Evolutionary conservation across 2,329 filamentous ascomycete genomes (phyloP).

Genomic region (Botrytis medusae): DNA sequence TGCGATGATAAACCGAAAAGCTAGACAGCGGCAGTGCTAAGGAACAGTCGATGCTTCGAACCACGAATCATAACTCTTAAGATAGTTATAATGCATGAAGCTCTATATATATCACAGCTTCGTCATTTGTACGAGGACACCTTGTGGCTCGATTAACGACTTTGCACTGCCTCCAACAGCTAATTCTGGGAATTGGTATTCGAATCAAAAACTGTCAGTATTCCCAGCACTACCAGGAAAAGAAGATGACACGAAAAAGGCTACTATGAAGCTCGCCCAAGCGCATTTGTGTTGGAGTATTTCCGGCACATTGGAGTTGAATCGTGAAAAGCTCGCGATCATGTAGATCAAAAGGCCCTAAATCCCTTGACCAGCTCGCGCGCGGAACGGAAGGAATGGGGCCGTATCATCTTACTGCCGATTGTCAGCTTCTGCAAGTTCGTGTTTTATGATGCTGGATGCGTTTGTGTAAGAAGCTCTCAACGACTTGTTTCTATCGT

Average conservation of each 20-base stretch:
- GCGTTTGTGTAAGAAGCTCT: background rate
- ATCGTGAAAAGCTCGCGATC: conserved; percentile 2
- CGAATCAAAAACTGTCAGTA: background rate
- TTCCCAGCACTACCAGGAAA: conserved; percentile 7
- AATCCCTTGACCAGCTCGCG: background rate
- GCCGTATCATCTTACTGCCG: background rate
- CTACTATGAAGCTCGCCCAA: background rate
- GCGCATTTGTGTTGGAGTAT: background rate
- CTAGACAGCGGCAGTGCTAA: conserved; percentile 2
- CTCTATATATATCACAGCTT: conserved; percentile 20
- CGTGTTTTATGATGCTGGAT: conserved; percentile 10
- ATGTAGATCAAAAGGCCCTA: conserved; percentile 1
- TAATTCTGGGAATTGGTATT: background rate
- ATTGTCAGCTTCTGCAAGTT: conserved; percentile 10
- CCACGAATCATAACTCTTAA: conserved; percentile 3
- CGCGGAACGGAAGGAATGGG: conserved; percentile 12
- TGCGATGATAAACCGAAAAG: background rate
- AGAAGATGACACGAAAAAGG: background rate
- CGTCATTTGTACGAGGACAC: conserved; percentile 17
- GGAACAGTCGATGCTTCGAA: conserved; percentile 11
- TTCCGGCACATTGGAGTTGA: background rate
- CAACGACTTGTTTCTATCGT: background rate
- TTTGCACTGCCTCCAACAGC: conserved; percentile 21
- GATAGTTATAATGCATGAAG: conserved; percentile 11
- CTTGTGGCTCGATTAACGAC: conserved; percentile 19